Base-by-base conservation (phyloP, 306 rosid species). In the Oxytropis ochrocephala region DNA sequence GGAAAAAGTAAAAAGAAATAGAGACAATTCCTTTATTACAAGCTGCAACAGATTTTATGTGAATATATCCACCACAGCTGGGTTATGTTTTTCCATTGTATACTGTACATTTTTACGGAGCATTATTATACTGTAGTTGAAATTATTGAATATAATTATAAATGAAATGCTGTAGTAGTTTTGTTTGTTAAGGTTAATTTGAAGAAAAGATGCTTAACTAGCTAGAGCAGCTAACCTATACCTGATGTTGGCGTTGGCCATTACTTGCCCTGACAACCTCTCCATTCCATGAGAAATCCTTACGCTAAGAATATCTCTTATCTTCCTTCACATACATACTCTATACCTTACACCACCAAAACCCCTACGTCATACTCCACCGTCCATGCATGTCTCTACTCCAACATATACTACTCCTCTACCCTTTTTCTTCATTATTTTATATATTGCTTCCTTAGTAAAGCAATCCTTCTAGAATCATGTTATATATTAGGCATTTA, bases 241-340 rank as follows among this genome's bases (percentile, higher is more conserved):
- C 42, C 41, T 79, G 81, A 83, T 77, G 85, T 75, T 83, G 82
- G 75, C 56, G 63, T 67, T 80, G 76, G 62, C 54, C 73, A 53
- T 87, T 83, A 74, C 84, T 85, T 84, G 88, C 87, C 88, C 72
- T 79, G 68, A 64, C 95, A 83, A 66, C 82, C 79, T 80, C 60
- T 58, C 74, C 66, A 72, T 59, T 62, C 71, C 53, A 59, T 56
- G 4, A 29, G 17, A 78, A 73, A 64, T 80, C 83, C 82, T 67
- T 64, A 88, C 88, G 85, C 92, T 73, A 86, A 84, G 92, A 87
- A 85, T 90, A 85, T 85, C 78, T 64, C 83, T 69, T 24, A 59
- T 51, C 42, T 70, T 49, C 67, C 67, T 24, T 24, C 29, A 1
- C 29, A 24, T 24, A 19, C 35, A 58, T 73, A 72, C 78, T 76